phyloP scores from a whole-genome alignment of 2,329 filamentous ascomycete genomes.

The Leptosphaerulina australis region DNA sequence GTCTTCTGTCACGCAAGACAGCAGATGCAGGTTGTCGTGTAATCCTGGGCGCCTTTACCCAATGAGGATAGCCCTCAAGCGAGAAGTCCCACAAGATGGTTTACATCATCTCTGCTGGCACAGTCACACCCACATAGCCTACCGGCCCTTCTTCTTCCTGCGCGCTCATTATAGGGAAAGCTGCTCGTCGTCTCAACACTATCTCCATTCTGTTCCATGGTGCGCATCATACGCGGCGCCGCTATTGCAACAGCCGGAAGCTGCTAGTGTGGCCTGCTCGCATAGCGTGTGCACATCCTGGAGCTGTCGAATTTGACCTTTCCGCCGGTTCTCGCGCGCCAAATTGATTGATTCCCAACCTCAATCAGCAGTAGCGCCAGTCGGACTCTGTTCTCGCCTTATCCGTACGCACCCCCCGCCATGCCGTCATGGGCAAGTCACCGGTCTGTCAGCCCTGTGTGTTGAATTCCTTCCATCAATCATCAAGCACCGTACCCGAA shows the following conservation, averaged over 20 bases:
- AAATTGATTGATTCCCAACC: conserved; percentile 26
- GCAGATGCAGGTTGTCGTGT: conserved; percentile 20
- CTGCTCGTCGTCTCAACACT: conserved; percentile 7
- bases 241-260: conserved; percentile 10
- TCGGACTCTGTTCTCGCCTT: conserved; percentile 17
- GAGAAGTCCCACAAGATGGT: conserved; percentile 24
- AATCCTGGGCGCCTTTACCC: conserved; percentile 28
- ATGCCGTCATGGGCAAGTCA: conserved; percentile 11
- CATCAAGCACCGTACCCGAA: not conserved
- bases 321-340: conserved; percentile 34
- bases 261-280: conserved; percentile 12
- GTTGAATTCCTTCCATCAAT: conserved; percentile 9
- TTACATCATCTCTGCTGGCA: conserved; percentile 12
- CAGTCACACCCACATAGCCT: conserved; percentile 13
- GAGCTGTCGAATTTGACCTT: conserved; percentile 19
- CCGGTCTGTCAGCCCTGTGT: conserved; percentile 14
- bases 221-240: conserved; percentile 13
- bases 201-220: conserved; percentile 8
- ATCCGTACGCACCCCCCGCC: conserved; percentile 25
- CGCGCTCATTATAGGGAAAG: conserved; percentile 14
- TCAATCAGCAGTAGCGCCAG: conserved; percentile 23
- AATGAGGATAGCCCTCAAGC: conserved; percentile 32
- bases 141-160: conserved; percentile 20
- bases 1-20: conserved; percentile 22
- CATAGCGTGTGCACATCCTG: conserved; percentile 20